Conservation (phyloP, 192 early-diverging fungal species). For the Backusella tarrabulga region DNA sequence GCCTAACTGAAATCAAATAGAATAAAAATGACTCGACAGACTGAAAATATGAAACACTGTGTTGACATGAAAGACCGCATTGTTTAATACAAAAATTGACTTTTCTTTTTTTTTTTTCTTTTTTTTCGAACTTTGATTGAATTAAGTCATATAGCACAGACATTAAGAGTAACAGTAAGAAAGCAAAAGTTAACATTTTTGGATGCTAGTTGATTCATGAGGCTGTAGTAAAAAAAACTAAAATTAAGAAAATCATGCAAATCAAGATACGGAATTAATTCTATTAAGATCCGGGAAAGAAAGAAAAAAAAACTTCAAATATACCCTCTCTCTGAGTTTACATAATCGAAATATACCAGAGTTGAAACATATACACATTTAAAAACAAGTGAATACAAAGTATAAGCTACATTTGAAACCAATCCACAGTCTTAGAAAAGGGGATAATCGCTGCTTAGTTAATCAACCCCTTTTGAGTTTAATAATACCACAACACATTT, state of each 20-base stretch:
- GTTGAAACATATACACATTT: not conserved
- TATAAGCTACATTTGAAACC: constrained; percentile 1
- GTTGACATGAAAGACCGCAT: not conserved
- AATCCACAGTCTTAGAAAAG: not conserved
- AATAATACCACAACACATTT: not conserved
- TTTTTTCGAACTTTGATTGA: too few relatives aligned
- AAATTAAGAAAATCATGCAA: not conserved
- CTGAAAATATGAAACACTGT: constrained; percentile 4
- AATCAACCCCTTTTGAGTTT: not conserved
- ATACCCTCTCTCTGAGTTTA: not conserved
- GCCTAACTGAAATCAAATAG: not conserved
- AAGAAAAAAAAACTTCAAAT: not conserved
- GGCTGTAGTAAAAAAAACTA: not conserved
- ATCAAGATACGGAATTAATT: not conserved
- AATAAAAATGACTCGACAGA: not conserved
- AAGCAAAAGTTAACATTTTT: not conserved
- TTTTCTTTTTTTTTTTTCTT: not conserved
- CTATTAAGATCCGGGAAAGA: not conserved
- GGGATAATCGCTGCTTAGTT: not conserved
- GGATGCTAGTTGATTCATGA: not conserved
- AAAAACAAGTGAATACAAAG: not conserved
- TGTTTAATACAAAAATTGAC: not conserved
- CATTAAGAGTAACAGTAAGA: not conserved
- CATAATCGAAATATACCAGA: not conserved
- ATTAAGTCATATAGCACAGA: too few relatives aligned